phyloP scores from a whole-genome alignment of 345 rosid species.

The Arabis alpina region DNA sequence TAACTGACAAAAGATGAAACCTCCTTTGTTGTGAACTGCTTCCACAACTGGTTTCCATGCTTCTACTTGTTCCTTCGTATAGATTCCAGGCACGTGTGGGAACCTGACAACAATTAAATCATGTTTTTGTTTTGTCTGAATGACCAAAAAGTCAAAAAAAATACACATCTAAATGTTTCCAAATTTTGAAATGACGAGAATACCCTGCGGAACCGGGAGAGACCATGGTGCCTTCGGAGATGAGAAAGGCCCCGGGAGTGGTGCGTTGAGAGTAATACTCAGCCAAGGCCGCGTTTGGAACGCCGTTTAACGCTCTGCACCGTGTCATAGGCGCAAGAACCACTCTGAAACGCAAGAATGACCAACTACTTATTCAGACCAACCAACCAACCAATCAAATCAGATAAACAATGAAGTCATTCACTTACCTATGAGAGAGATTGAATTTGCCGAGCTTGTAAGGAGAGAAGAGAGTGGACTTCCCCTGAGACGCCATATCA shows the following conservation, averaged over 20 bases:
- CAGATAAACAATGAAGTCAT: neutral
- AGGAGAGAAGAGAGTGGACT: constrained; percentile 55
- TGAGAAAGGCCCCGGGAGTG: constrained; percentile 79
- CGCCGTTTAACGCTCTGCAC: constrained; percentile 78
- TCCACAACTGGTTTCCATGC: constrained; percentile 84
- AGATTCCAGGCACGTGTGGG: constrained; percentile 92
- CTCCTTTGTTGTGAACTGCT: constrained; percentile 79
- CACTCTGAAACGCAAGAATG: constrained; percentile 52
- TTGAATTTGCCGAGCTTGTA: constrained; percentile 78
- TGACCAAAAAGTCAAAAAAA: too few species aligned
- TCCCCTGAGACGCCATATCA: constrained; percentile 24
- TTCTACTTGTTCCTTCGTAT: constrained; percentile 72
- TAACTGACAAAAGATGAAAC: constrained; percentile 80
- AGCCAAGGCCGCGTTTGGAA: constrained; percentile 67
- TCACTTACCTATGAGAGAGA: constrained; percentile 72
- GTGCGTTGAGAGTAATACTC: constrained; percentile 86
- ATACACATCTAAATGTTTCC: too few species aligned
- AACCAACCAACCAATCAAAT: neutral
- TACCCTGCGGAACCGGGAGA: constrained; percentile 77
- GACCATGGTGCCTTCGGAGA: constrained; percentile 77
- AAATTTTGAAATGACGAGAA: constrained; percentile 20
- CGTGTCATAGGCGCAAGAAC: constrained; percentile 92
- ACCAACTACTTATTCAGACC: too few species aligned
- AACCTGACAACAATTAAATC: constrained; percentile 48
- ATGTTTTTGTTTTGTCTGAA: too few species aligned